These are phyloP conservation scores for Geosiphon pyriformis DNA, from an alignment of 192 early-diverging fungal genomes.

Conservation along the genomic window DNA sequence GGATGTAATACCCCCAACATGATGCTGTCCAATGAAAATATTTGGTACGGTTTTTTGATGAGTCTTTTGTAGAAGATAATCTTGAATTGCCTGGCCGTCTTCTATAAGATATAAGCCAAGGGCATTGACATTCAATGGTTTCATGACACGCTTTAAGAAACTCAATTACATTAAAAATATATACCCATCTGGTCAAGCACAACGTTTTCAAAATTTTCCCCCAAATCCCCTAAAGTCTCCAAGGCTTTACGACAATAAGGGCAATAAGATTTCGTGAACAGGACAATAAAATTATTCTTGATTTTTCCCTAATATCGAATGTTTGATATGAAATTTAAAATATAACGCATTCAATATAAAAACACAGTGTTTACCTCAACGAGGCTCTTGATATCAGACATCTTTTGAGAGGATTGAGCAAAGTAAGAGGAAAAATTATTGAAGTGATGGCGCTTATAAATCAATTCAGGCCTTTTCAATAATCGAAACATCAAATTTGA, in stretches of 20 bases:
- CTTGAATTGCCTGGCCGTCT: not conserved
- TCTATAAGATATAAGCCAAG: not conserved
- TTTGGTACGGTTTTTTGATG: not conserved
- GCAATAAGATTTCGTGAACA: constrained; percentile 4
- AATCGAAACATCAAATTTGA: no score
- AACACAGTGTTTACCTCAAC: no score
- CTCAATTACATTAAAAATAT: not conserved
- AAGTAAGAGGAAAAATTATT: no score
- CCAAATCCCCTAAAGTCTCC: not conserved
- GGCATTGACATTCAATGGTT: not conserved
- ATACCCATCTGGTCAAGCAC: not conserved
- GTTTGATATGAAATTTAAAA: no score
- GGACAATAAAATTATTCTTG: not conserved
- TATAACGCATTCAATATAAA: no score
- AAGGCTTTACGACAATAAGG: constrained; percentile 6
- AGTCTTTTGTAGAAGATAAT: constrained; percentile 1
- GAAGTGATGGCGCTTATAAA: no score
- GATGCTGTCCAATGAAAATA: not conserved
- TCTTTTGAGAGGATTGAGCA: no score
- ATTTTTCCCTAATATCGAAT: constrained; percentile 8
- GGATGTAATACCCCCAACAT: constrained; percentile 10
- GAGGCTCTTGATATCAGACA: no score
- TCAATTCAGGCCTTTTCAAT: no score
- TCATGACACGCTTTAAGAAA: not conserved
- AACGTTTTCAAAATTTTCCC: not conserved